A percentile compares a stretch with the other conserved stretches of the same genome.
phyloP scores from a whole-genome alignment of 345 rosid species.

The Moricandia moricandioides region DNA sequence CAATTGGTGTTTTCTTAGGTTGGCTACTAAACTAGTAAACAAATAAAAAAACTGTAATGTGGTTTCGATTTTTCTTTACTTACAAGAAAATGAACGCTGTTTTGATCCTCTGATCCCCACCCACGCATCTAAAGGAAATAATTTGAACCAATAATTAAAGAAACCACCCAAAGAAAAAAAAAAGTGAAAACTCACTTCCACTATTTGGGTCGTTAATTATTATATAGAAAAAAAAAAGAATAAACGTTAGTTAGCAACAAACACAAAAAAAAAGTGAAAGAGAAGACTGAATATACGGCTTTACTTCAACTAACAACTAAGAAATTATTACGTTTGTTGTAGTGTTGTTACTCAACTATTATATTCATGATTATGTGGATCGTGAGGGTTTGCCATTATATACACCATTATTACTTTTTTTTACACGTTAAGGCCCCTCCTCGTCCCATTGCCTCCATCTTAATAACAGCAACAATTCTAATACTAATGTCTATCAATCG shows the following conservation, averaged over 20 bases:
- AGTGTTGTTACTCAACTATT: neutral
- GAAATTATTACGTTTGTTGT: neutral
- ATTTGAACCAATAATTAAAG: slow-evolving; percentile 7
- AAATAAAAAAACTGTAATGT: neutral
- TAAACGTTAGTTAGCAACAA: neutral
- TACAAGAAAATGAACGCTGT: neutral
- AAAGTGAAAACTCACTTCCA: slow-evolving; percentile 23
- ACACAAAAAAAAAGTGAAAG: neutral
- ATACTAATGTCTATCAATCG: neutral
- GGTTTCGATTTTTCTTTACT: neutral
- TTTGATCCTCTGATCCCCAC: neutral
- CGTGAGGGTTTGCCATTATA: slow-evolving; percentile 20
- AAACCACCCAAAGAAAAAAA: slow-evolving; percentile 19
- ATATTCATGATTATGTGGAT: neutral
- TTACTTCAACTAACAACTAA: slow-evolving; percentile 22
- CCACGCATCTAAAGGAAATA: slow-evolving; percentile 17
- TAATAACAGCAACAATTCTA: neutral
- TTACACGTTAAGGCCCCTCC: slow-evolving; percentile 6
- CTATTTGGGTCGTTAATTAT: slow-evolving; percentile 9
- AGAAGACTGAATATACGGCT: neutral
- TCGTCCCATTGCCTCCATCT: neutral
- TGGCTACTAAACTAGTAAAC: neutral
- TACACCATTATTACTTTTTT: slow-evolving; percentile 10
- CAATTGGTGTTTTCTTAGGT: neutral
- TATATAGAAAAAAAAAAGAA: slow-evolving; percentile 1